Evolutionary conservation across 768 basidiomycete genomes (phyloP).

Genomic region (Mycena venus): DNA sequence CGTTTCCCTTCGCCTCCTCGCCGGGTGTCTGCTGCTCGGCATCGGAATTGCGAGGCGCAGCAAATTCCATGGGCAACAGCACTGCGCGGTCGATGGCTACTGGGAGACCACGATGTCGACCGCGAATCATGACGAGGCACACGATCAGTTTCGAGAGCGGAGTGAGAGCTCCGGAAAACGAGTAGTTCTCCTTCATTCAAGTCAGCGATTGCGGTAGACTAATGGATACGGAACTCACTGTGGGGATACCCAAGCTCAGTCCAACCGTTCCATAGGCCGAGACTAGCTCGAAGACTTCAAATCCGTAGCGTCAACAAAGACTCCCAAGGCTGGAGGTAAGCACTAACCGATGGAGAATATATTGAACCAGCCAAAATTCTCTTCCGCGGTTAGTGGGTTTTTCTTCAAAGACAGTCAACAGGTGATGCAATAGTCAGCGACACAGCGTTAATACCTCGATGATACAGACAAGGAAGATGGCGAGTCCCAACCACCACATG

Average conservation of each 20-base stretch:
- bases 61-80: conserved; percentile 79
- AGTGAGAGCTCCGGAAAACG: conserved; percentile 82
- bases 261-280: conserved; percentile 94
- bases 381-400: conserved; percentile 66
- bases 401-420: conserved; percentile 55
- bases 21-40: not conserved
- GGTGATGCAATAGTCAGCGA: no score
- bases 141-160: conserved; percentile 91
- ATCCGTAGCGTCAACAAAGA: not conserved
- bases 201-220: conserved; percentile 8
- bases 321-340: not conserved
- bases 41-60: not conserved
- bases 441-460: conserved; percentile 93
- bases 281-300: conserved; percentile 85
- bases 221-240: conserved; percentile 59
- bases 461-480: conserved; percentile 91
- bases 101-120: conserved; percentile 90
- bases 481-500: conserved; percentile 95
- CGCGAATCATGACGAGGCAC: conserved; percentile 92
- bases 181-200: conserved; percentile 76
- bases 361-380: conserved; percentile 79
- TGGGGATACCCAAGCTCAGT: conserved; percentile 89
- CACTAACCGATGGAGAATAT: conserved; percentile 82
- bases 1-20: conserved; percentile 13
- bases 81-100: conserved; percentile 92